These are phyloP conservation scores for Eragrostis tef DNA, from an alignment of 202 grass and related monocot genomes.

Conservation along the genomic window DNA sequence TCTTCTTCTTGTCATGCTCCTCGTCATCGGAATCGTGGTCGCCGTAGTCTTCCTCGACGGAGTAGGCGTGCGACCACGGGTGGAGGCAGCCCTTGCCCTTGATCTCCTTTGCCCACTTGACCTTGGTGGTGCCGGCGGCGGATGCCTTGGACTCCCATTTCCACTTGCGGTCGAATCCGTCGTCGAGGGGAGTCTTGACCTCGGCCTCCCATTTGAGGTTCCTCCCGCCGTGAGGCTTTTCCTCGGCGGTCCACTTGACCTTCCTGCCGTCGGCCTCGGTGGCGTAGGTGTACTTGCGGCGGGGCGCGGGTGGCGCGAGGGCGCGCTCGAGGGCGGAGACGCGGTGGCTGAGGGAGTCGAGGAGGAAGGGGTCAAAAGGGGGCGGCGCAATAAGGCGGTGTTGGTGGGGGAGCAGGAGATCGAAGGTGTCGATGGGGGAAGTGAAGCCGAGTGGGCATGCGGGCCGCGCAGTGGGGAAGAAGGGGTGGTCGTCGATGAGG, in stretches of 20 bases:
- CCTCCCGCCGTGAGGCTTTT: conserved; percentile 49
- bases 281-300: conserved; percentile 69
- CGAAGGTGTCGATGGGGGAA: conserved; percentile 37
- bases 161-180: conserved; percentile 87
- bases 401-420: conserved; percentile 38
- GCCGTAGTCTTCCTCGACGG: conserved; percentile 58
- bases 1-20: conserved; percentile 27
- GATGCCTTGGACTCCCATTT: conserved; percentile 62
- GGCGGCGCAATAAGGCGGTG: neutral
- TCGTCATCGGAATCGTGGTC: conserved; percentile 36
- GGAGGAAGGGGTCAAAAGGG: conserved; percentile 38
- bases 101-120: conserved; percentile 70
- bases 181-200: conserved; percentile 50
- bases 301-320: conserved; percentile 37
- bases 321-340: conserved; percentile 69
- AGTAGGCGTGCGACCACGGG: conserved; percentile 66
- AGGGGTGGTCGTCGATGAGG: conserved; percentile 42
- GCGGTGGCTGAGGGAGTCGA: conserved; percentile 69
- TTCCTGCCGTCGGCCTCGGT: conserved; percentile 59
- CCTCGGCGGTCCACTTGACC: conserved; percentile 70
- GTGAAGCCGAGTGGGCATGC: conserved; percentile 38
- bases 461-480: conserved; percentile 1
- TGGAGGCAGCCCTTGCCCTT: conserved; percentile 71
- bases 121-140: conserved; percentile 28
- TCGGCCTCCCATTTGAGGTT: conserved; percentile 66